Base-by-base conservation (phyloP, 2,329 filamentous ascomycete genomes). In the Neofusicoccum cordaticola region DNA sequence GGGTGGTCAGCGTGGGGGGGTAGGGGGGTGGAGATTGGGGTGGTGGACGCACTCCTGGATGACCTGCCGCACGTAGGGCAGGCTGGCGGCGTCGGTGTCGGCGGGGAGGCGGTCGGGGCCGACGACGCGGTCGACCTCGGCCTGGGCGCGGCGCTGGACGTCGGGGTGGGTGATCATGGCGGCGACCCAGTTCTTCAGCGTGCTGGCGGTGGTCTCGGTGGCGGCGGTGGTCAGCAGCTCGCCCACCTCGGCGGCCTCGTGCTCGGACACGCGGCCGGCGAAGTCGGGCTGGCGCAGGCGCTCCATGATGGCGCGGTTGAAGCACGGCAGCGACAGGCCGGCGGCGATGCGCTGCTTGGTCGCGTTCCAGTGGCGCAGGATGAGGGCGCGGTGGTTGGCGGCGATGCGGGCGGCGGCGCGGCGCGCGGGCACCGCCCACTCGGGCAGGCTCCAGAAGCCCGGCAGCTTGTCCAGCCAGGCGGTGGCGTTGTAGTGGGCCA, bases 391-490 rank as follows among this genome's bases (percentile, higher is more conserved):
- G 67, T 31, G 76, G 68, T 63, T 77, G 79, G 0, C 34, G 6
- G 31, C 58, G 13, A 62, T 39, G 19, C 34, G 31, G 8, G 9
- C 11, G 1, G 80, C 81, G 35, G 79, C 74, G 37, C 69, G 71
- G 19, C 74, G 74, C 34, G 74, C 68, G 0, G 82, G 80, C 15
- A 80, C 31, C 0, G 65, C 56, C 17, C 65, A 66, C 8, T 71
- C 69, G 2, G 72, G 71, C 12, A 86, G 72, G 2, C 67, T 65
- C 22, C 80, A 75, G 1, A 85, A 66, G 0, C 80, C 57, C 0
- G 83, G 83, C 53, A 78, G 83, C 8, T 79, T 71, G 63, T 85
- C 81, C 2, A 83, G 69, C 58, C 58, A 51, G 8, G 34, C 31
- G 19, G 15, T 37, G 1, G 31, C 12, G 22, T 47, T 19, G 74